Conservation (phyloP, 2,329 filamentous ascomycete species). For the Cladosporium cucumerinum region DNA sequence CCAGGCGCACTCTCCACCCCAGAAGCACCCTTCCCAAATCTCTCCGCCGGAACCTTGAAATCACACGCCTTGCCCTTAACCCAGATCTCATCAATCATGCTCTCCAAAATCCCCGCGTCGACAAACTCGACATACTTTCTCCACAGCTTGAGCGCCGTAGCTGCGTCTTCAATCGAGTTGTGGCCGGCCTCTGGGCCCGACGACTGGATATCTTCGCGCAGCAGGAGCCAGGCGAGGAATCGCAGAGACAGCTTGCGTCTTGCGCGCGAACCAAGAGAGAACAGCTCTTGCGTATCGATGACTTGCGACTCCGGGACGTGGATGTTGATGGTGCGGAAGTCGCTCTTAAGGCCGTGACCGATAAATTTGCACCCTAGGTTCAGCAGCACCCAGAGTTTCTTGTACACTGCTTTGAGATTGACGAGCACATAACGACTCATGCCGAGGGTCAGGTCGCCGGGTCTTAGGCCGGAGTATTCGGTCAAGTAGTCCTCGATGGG, state of each 20-base stretch:
- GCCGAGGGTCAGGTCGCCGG: slow-evolving; percentile 76
- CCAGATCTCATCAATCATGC: slow-evolving; percentile 86
- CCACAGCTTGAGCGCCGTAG: slow-evolving; percentile 84
- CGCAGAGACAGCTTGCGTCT: slow-evolving; percentile 85
- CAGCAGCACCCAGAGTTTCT: slow-evolving; percentile 94
- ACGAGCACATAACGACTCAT: slow-evolving; percentile 80
- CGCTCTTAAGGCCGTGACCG: slow-evolving; percentile 87
- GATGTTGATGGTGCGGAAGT: slow-evolving; percentile 98
- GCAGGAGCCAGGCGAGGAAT: slow-evolving; percentile 84
- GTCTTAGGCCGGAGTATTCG: slow-evolving; percentile 84
- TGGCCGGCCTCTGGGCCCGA: slow-evolving; percentile 62
- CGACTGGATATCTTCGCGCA: slow-evolving; percentile 91
- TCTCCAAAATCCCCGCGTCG: slow-evolving; percentile 77
- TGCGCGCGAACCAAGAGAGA: slow-evolving; percentile 70
- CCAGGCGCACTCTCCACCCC: slow-evolving; percentile 31
- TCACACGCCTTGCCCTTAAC: slow-evolving; percentile 56
- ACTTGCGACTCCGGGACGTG: slow-evolving; percentile 87
- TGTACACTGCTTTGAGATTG: slow-evolving; percentile 87
- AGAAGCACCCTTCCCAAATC: slow-evolving; percentile 20
- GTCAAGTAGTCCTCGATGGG: slow-evolving; percentile 94
- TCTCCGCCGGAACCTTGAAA: slow-evolving; percentile 37
- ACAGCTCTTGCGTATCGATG: slow-evolving; percentile 90
- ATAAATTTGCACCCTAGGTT: slow-evolving; percentile 93
- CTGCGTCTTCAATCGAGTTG: slow-evolving; percentile 92
- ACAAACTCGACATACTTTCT: slow-evolving; percentile 86